Percentiles rank a stretch among this genome's conserved stretches.
Conservation (phyloP, 2,329 filamentous ascomycete genomes). For the Westerdykella aurantiaca region DNA sequence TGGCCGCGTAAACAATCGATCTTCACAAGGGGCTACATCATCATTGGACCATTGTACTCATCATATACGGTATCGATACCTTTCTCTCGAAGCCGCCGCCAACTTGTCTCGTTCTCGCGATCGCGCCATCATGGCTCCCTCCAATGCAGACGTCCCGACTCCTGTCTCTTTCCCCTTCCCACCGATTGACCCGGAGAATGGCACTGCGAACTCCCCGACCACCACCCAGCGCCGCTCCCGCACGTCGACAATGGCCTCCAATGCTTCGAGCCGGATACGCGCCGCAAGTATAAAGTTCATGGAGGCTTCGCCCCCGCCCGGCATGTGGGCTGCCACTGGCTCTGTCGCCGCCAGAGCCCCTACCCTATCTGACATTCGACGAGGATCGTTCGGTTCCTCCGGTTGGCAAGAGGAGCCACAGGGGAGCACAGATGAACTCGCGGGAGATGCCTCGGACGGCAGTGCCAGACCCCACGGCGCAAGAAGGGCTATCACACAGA, state of each 20-base stretch:
- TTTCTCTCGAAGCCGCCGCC: no score
- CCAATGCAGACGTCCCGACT: constrained; percentile 16
- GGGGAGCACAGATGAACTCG: constrained; percentile 12
- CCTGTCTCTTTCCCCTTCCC: constrained; percentile 23
- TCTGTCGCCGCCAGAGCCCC: constrained; percentile 38
- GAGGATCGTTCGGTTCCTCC: constrained; percentile 29
- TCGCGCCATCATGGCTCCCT: constrained; percentile 16
- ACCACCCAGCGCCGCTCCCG: constrained; percentile 13
- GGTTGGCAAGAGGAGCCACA: constrained; percentile 31
- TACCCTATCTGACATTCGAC: constrained; percentile 40
- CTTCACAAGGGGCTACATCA: no score
- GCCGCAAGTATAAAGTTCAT: constrained; percentile 35
- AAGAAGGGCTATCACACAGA: constrained; percentile 6
- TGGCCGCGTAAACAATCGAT: no score
- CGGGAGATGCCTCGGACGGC: constrained; percentile 7
- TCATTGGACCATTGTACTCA: no score
- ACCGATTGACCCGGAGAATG: constrained; percentile 13
- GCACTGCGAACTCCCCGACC: constrained; percentile 13
- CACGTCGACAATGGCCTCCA: constrained; percentile 30
- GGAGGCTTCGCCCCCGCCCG: constrained; percentile 35
- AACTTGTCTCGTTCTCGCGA: not conserved
- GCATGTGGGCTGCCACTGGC: constrained; percentile 44
- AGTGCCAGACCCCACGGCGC: constrained; percentile 14
- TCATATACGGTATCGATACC: no score
- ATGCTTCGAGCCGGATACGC: constrained; percentile 23